Evolutionary conservation across 441 rosid species (phyloP), one percentile per base, ranked within the genome.

Genomic region (Euphorbia celastroides): DNA sequence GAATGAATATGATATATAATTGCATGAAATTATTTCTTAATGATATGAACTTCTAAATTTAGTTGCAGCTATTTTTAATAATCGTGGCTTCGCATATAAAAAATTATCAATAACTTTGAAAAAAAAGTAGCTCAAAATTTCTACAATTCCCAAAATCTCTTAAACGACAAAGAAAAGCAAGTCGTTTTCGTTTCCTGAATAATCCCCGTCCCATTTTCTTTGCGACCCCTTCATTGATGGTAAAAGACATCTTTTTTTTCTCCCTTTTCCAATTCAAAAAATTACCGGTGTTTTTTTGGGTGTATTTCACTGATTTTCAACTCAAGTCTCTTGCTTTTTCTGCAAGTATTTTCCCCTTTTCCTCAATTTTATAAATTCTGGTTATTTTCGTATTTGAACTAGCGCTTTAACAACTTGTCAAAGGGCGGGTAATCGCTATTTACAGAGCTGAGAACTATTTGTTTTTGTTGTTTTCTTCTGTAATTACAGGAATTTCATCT

Each of bases 341-440:
- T 31, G 28, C 65, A 64, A 57, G 69, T 67, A 11, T 22, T 48
- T n/a, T 14, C 17, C 48, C 20, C 26, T 62, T 32, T 57, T 12
- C 2, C 6, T 65, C 23, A 48, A 22, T 23, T 41, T 3, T 41
- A 42, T 2, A 44, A 44, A 44, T 44, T 2, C 3, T 31, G 36
- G 16, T 46, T 67, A 41, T 67, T 36, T 20, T 27, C 7, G 13
- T 1, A 32, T 44, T 27, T 5, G 30, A 17, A 27, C 1, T 7
- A 42, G 61, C 19, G 41, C n/a, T 68, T 63, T 57, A 67, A 44
- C 59, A 60, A 60, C 54, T 78, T 60, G 65, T 72, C 70, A 51
- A 63, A 16, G 17, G 26, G 26, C 5, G 38, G 9, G 38, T 34
- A 34, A 4, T 3, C 4, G 38, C 38, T 34, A 34, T 38, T 38